Conservation (phyloP, 2,329 filamentous ascomycete species). For the Thermothelomyces thermophilus region DNA sequence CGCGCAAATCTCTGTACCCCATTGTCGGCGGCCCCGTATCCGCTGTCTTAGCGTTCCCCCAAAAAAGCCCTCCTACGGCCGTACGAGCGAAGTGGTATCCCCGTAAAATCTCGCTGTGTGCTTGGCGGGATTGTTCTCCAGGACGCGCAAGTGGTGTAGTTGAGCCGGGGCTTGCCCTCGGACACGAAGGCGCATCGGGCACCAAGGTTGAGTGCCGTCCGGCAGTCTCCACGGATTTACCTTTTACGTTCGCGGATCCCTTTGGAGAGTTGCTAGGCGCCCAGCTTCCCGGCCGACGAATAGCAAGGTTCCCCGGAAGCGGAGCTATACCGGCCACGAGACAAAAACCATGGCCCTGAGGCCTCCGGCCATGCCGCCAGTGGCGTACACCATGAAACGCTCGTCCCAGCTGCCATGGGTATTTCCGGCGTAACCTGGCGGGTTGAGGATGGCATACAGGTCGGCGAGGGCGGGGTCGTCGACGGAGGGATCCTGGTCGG, state of each 20-base stretch:
- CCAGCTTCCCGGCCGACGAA: neutral
- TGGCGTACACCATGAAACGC: conserved; percentile 41
- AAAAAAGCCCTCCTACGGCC: too few relatives aligned
- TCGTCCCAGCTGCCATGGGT: conserved; percentile 41
- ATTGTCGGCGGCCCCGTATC: too few relatives aligned
- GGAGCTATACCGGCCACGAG: conserved; percentile 27
- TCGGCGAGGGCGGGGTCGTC: conserved; percentile 28
- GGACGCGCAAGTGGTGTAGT: neutral
- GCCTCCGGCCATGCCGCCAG: conserved; percentile 25
- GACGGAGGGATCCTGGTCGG: conserved; percentile 18
- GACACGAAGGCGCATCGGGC: conserved; percentile 2
- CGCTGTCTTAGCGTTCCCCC: too few relatives aligned
- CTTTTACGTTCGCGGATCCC: neutral
- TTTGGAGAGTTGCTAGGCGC: neutral
- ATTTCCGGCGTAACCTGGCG: conserved; percentile 30
- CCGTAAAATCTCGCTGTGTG: conserved; percentile 14
- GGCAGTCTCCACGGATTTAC: conserved; percentile 6
- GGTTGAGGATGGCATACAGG: conserved; percentile 36
- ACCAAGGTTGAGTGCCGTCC: conserved; percentile 1
- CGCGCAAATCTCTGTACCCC: too few relatives aligned
- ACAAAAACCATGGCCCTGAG: conserved; percentile 36
- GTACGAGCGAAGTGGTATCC: conserved; percentile 23
- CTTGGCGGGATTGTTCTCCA: conserved; percentile 12
- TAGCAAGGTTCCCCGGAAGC: conserved; percentile 21
- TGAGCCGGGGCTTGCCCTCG: neutral